Percentiles rank a stretch among this genome's conserved stretches.
These are phyloP conservation scores for Sistotremastrum suecicum DNA, from an alignment of 768 basidiomycete species.

Conservation along the genomic window DNA sequence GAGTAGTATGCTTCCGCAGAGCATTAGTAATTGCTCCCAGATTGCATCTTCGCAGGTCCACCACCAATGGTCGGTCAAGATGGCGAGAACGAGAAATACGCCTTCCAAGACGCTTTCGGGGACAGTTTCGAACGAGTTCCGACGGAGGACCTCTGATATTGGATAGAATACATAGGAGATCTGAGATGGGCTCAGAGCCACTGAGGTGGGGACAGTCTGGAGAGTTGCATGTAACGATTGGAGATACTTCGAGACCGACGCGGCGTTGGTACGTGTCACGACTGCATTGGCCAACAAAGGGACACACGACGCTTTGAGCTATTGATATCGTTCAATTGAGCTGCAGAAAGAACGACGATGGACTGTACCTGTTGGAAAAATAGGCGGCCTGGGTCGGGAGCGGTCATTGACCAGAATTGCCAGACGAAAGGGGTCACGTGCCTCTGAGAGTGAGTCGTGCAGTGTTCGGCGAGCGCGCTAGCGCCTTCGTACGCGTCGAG, in stretches of 20 bases:
- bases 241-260: conserved; percentile 36
- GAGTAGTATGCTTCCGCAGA: conserved; percentile 51
- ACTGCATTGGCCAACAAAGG: conserved; percentile 60
- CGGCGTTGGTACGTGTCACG: conserved; percentile 40
- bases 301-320: conserved; percentile 66
- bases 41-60: conserved; percentile 56
- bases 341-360: no score
- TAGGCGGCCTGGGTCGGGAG: no score
- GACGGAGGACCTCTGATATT: conserved; percentile 67
- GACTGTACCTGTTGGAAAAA: no score
- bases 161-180: conserved; percentile 84
- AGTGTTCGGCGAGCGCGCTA: no score
- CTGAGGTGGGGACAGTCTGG: conserved; percentile 24
- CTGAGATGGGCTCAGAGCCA: conserved; percentile 37
- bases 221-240: conserved; percentile 36
- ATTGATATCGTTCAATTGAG: not conserved
- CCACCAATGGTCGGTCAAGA: conserved; percentile 70
- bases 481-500: no score
- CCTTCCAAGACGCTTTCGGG: conserved; percentile 73
- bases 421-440: no score
- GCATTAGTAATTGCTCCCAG: conserved; percentile 81
- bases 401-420: no score
- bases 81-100: conserved; percentile 40
- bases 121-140: conserved; percentile 52
- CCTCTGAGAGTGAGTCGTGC: no score